These are phyloP conservation scores for Angophora floribunda DNA, from an alignment of 345 rosid species.

Conservation along the genomic window DNA sequence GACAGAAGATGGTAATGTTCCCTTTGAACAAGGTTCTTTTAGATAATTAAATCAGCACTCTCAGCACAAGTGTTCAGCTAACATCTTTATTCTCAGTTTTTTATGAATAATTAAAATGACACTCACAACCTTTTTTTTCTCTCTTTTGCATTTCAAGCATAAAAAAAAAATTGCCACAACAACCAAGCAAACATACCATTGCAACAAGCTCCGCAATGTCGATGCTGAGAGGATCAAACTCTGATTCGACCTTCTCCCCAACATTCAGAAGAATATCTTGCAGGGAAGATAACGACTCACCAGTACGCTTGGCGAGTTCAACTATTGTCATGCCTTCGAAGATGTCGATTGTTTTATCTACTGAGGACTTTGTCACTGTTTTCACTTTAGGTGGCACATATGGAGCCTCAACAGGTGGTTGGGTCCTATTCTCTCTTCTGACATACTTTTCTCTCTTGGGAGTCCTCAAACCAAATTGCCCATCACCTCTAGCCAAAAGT, in stretches of 20 bases:
- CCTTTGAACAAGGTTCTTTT: not conserved
- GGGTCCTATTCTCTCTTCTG: slow-evolving; percentile 31
- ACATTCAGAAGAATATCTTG: slow-evolving; percentile 70
- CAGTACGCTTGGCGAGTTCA: slow-evolving; percentile 75
- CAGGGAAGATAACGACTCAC: slow-evolving; percentile 37
- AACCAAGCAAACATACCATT: slow-evolving; percentile 48
- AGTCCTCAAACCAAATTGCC: slow-evolving; percentile 31
- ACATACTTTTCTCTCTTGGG: slow-evolving; percentile 41
- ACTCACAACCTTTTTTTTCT: not conserved
- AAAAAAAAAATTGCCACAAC: not conserved
- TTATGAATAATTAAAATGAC: not conserved
- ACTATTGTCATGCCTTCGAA: slow-evolving; percentile 80
- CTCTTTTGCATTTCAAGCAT: not conserved
- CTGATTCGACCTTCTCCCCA: slow-evolving; percentile 71
- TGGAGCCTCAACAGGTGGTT: slow-evolving; percentile 76
- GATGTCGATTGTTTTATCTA: slow-evolving; percentile 61
- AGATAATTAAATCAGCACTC: not conserved
- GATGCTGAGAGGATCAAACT: slow-evolving; percentile 73
- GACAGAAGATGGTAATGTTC: not conserved
- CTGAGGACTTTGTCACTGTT: slow-evolving; percentile 30
- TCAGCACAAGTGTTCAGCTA: not conserved
- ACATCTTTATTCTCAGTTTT: not conserved
- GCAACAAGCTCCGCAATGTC: slow-evolving; percentile 82
- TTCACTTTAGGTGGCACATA: slow-evolving; percentile 62
- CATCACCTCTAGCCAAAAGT: slow-evolving; percentile 38